Evolutionary conservation across 106 monocot species (phyloP), one percentile per base, ranked within the genome.

Genomic region (Agapanthus africanus): DNA sequence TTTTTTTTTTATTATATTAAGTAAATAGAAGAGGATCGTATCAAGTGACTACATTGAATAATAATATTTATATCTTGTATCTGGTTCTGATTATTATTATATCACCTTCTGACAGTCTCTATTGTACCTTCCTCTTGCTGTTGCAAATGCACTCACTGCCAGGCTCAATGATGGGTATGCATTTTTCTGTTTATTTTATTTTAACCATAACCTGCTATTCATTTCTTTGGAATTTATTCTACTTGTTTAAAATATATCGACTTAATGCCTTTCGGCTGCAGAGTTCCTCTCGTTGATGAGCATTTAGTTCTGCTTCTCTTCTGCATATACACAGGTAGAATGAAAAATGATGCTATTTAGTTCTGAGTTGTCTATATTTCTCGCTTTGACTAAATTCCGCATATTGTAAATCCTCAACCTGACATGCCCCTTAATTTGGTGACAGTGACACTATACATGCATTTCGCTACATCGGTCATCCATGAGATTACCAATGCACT

Each of bases 91-190:
- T 41, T 39, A 21, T 7, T 34, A 6, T 34, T 30, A 59, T 54
- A 4, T 40, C 2, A 64, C 21, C 37, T 82, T 39, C 27, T 49
- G 19, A 69, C 89, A 97, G 97, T 86, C 91, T 10, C 76, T 97
- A 25, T 30, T 84, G 63, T 89, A 69, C 77, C 89, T 97, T 83
- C 92, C 92, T 74, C 79, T 97, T 70, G 87, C 89, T n/a, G 76
- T 97, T 81, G 92, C 97, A 56, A 97, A 97, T 75, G 89, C 87
- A 60, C 89, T 97, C 14, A 89, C 80, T 59, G 84, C 92, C 7
- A 77, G 67, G 62, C 76, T 95, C n/a, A 86, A 88, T 73, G 84
- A 83, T 71, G 95, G 95, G 95, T 95, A 92, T 62, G 71, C n/a
- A 11, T 54, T 32, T 4, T 40, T n/a, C 0, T 66, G 26, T 25